A percentile compares a stretch with the other conserved stretches of the same genome.
phyloP scores from a whole-genome alignment of 495 filamentous ascomycete species.

The Pyronema omphalodes region DNA sequence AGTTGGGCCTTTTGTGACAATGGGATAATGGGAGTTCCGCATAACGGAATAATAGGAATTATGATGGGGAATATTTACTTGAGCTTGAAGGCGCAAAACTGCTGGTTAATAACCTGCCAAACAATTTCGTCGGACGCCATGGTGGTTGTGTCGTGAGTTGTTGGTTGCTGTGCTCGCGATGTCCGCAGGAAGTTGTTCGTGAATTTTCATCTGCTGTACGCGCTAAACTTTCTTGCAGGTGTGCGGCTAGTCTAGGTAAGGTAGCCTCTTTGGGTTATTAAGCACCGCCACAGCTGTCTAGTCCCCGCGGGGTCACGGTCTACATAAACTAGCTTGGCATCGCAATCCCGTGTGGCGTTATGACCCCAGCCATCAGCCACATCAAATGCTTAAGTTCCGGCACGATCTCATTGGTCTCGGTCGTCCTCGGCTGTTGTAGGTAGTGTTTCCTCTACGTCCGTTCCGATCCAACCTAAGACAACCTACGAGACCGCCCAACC shows the following conservation, averaged over 20 bases:
- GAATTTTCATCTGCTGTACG: no score
- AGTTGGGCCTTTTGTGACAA: background rate
- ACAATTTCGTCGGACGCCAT: slow-evolving; percentile 93
- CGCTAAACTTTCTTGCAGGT: no score
- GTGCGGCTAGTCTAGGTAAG: no score
- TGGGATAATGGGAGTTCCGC: background rate
- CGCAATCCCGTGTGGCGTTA: no score
- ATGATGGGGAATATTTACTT: slow-evolving; percentile 40
- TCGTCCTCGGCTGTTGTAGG: background rate
- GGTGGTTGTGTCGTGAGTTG: background rate
- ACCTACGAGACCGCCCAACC: slow-evolving; percentile 13
- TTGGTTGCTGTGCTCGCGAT: background rate
- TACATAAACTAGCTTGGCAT: no score
- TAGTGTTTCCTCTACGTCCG: background rate
- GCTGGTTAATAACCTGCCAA: slow-evolving; percentile 88
- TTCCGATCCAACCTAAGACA: slow-evolving; percentile 1
- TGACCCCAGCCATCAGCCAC: no score
- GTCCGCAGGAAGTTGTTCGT: background rate
- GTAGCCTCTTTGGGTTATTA: no score
- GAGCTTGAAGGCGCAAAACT: slow-evolving; percentile 92
- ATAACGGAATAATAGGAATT: background rate
- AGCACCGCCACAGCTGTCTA: no score
- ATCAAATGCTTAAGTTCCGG: background rate
- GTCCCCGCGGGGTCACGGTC: no score
- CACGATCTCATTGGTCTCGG: background rate